phyloP scores from a whole-genome alignment of 106 monocot genomes.

The Chionographis japonica region DNA sequence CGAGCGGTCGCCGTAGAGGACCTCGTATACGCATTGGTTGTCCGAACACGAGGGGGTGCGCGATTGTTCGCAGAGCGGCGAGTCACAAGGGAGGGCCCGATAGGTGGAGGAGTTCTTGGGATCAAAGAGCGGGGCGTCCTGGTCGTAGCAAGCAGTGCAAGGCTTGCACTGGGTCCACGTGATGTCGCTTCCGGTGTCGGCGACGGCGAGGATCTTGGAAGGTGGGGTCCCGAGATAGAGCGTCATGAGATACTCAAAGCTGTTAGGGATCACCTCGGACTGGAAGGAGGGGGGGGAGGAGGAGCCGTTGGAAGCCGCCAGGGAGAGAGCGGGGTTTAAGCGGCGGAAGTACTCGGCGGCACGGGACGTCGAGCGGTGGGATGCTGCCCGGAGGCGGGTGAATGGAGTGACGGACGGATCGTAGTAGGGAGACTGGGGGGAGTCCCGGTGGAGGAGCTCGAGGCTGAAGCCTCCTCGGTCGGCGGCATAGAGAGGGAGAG shows the following conservation, averaged over 20 bases:
- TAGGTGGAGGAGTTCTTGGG: slow-evolving; percentile 15
- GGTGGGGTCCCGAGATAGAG: slow-evolving; percentile 24
- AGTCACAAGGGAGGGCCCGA: background rate
- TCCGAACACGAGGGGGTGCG: too few species aligned
- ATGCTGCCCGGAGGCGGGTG: slow-evolving; percentile 12
- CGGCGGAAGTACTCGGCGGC: background rate
- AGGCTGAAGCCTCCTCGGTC: slow-evolving; percentile 19
- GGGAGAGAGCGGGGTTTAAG: background rate
- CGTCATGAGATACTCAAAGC: slow-evolving; percentile 30
- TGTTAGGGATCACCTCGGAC: slow-evolving; percentile 10
- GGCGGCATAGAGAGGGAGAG: background rate
- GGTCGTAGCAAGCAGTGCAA: slow-evolving; percentile 6
- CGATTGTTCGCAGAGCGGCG: background rate
- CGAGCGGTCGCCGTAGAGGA: slow-evolving; percentile 28
- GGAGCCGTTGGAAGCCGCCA: too few species aligned
- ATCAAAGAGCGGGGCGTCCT: slow-evolving; percentile 4
- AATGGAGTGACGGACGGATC: slow-evolving; percentile 5
- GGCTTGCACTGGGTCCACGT: slow-evolving; percentile 19
- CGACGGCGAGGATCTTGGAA: background rate
- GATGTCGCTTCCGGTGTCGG: slow-evolving; percentile 21
- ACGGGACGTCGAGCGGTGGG: slow-evolving; percentile 11
- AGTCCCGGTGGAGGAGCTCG: slow-evolving; percentile 49
- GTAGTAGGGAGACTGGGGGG: slow-evolving; percentile 26
- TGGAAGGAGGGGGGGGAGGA: background rate
- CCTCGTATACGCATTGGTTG: too few species aligned